Conservation (phyloP, 1,139 yeast species). For the Sugiyamaella sp. region DNA sequence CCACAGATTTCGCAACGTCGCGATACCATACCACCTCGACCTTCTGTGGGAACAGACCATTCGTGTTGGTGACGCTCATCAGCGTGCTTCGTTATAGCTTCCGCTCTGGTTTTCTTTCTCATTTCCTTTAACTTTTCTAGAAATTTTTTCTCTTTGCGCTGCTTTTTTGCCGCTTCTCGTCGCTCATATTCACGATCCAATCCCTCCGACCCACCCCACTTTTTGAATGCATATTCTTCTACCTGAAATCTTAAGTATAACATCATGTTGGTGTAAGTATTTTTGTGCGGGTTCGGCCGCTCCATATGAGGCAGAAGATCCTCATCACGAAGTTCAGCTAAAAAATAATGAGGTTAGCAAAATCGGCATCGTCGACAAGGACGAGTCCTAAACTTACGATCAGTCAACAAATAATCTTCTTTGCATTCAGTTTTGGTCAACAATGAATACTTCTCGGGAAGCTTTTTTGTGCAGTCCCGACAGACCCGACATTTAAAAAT, state of each 20-base stretch:
- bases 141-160: slow-evolving; percentile 78
- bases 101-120: slow-evolving; percentile 91
- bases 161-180: slow-evolving; percentile 70
- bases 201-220: slow-evolving; percentile 93
- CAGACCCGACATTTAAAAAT: slow-evolving; percentile 79
- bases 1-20: slow-evolving; percentile 84
- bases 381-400: slow-evolving; percentile 45
- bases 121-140: slow-evolving; percentile 75
- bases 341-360: background rate
- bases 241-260: slow-evolving; percentile 85
- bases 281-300: slow-evolving; percentile 93
- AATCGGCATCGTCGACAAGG: background rate
- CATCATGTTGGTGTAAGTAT: slow-evolving; percentile 89
- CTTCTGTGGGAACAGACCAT: slow-evolving; percentile 64
- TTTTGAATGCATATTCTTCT: slow-evolving; percentile 87
- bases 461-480: slow-evolving; percentile 66
- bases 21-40: slow-evolving; percentile 53
- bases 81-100: slow-evolving; percentile 72
- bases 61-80: slow-evolving; percentile 72
- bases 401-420: slow-evolving; percentile 89
- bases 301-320: slow-evolving; percentile 73
- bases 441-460: slow-evolving; percentile 86
- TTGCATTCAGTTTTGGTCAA: slow-evolving; percentile 94
- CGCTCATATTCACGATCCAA: slow-evolving; percentile 91
- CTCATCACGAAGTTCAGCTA: slow-evolving; percentile 72